These are phyloP conservation scores for Aspergillus saccharolyticus DNA, from an alignment of 495 filamentous ascomycete species.

Conservation along the genomic window DNA sequence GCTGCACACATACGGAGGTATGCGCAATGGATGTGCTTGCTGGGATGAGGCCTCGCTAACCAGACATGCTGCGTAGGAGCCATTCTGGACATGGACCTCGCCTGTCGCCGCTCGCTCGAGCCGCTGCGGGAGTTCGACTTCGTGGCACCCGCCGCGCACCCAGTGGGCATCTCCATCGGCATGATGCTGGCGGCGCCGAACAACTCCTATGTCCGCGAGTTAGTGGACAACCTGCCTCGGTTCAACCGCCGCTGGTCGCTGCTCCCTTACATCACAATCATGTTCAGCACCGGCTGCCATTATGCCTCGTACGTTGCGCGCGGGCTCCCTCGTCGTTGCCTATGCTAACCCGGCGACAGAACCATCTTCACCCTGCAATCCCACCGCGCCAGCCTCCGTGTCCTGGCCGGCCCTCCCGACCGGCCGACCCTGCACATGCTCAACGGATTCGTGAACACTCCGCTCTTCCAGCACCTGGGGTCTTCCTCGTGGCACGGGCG, in stretches of 20 bases:
- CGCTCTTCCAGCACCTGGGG: constrained; percentile 41
- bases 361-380: constrained; percentile 32
- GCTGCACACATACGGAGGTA: constrained; percentile 10
- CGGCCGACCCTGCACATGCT: constrained; percentile 33
- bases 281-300: constrained; percentile 12
- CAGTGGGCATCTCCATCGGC: constrained; percentile 10
- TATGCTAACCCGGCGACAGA: constrained; percentile 3
- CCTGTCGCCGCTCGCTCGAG: constrained; percentile 6
- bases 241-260: constrained; percentile 12
- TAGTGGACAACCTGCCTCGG: constrained; percentile 1
- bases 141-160: constrained; percentile 11
- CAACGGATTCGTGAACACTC: constrained; percentile 40
- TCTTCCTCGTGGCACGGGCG: constrained; percentile 43
- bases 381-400: constrained; percentile 27
- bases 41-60: background rate
- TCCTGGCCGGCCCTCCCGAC: constrained; percentile 27
- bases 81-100: constrained; percentile 11
- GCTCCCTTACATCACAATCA: constrained; percentile 9
- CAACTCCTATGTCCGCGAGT: constrained; percentile 6
- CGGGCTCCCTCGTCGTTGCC: too few species aligned
- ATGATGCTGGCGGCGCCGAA: constrained; percentile 10
- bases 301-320: constrained; percentile 15
- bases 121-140: constrained; percentile 10
- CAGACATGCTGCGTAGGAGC: background rate
- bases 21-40: background rate